phyloP scores from a whole-genome alignment of 441 rosid genomes.

The Adansonia gregorii region DNA sequence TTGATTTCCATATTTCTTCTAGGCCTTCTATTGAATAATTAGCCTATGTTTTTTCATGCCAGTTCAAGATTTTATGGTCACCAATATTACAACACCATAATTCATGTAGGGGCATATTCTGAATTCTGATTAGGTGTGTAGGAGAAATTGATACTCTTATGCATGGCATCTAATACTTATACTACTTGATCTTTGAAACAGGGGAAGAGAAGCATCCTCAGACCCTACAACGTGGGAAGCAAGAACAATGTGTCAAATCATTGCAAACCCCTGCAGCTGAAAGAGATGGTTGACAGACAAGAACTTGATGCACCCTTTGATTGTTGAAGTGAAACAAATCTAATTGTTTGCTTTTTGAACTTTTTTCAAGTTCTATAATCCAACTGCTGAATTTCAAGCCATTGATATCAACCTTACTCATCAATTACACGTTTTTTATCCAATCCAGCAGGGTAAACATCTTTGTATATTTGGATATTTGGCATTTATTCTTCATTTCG shows the following conservation, averaged over 20 bases:
- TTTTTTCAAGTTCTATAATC: slow-evolving; percentile 1
- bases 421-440: not conserved
- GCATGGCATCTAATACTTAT: slow-evolving; percentile 51
- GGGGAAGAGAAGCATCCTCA: slow-evolving; percentile 28
- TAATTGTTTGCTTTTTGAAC: not conserved
- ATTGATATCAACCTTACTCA: not conserved
- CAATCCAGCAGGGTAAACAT: not conserved
- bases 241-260: slow-evolving; percentile 52
- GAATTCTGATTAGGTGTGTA: slow-evolving; percentile 32
- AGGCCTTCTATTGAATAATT: not conserved
- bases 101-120: slow-evolving; percentile 40
- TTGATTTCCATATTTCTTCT: slow-evolving; percentile 22
- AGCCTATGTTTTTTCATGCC: not conserved
- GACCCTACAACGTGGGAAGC: slow-evolving; percentile 31
- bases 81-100: slow-evolving; percentile 5
- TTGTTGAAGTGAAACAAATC: slow-evolving; percentile 3
- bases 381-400: not conserved
- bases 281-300: not conserved
- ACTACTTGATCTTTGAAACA: slow-evolving; percentile 23
- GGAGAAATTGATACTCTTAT: slow-evolving; percentile 24
- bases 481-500: not conserved
- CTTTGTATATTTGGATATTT: not conserved
- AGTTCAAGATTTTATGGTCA: not conserved
- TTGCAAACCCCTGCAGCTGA: not conserved
- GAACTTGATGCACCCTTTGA: not conserved